Conservation (phyloP, 176 grass and related monocot genomes). For the Triticum monococcum region DNA sequence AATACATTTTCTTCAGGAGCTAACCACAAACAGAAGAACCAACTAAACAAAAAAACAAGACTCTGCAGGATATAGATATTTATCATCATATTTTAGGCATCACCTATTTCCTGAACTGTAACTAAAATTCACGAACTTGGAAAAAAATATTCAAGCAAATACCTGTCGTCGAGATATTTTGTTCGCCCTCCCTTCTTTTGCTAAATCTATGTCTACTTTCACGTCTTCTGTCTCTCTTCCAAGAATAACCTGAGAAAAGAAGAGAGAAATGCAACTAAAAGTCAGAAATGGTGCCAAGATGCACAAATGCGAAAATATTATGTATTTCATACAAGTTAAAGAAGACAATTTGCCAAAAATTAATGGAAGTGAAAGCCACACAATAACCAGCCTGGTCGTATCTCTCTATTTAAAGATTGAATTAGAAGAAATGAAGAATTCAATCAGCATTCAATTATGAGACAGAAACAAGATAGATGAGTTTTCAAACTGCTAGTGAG, state of each 20-base stretch:
- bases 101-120: conserved; percentile 27
- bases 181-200: conserved; percentile 88
- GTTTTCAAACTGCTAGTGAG: background rate
- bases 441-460: conserved; percentile 1
- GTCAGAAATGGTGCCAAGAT: conserved; percentile 14
- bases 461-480: conserved; percentile 8
- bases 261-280: conserved; percentile 2
- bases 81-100: conserved; percentile 6
- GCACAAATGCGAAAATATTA: background rate
- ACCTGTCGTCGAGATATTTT: conserved; percentile 96
- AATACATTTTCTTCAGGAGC: conserved; percentile 12
- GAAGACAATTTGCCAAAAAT: background rate
- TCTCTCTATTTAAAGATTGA: conserved; percentile 17
- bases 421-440: conserved; percentile 28
- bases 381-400: background rate
- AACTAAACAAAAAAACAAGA: conserved; percentile 27
- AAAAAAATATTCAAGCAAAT: conserved; percentile 13
- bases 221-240: conserved; percentile 91
- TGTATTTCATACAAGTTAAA: conserved; percentile 13
- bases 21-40: background rate
- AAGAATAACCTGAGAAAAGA: conserved; percentile 68
- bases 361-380: background rate
- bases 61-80: conserved; percentile 8
- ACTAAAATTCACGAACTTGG: conserved; percentile 13
- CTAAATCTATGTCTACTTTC: conserved; percentile 98